phyloP scores from a whole-genome alignment of 148 eudicot species.

The Rheum nobile region DNA sequence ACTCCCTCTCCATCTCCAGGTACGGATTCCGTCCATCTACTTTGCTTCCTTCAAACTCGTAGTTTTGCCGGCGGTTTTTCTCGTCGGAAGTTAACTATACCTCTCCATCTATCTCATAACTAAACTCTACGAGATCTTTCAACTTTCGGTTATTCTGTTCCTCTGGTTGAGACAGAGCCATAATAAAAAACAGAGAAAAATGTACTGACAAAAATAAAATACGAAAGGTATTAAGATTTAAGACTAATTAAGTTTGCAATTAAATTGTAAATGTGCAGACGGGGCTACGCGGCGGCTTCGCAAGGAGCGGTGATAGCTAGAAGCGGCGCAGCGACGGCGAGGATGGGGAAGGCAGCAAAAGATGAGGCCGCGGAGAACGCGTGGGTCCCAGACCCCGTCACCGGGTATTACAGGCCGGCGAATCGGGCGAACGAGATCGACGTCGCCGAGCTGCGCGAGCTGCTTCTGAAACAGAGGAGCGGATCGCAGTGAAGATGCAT shows the following conservation, averaged over 20 bases:
- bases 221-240: no score
- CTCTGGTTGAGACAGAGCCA: no score
- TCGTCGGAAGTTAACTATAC: no score
- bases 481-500: slow-evolving; percentile 18
- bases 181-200: no score
- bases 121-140: background rate
- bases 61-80: no score
- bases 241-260: no score
- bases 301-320: slow-evolving; percentile 11
- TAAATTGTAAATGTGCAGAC: slow-evolving; percentile 18
- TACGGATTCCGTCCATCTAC: slow-evolving; percentile 5
- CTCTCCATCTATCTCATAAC: no score
- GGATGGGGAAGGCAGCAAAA: slow-evolving; percentile 20
- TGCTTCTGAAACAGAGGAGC: slow-evolving; percentile 42
- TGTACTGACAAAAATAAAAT: no score
- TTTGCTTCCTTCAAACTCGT: background rate
- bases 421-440: slow-evolving; percentile 38
- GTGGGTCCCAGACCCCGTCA: slow-evolving; percentile 82
- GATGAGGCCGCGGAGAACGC: slow-evolving; percentile 25
- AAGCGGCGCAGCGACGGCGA: background rate
- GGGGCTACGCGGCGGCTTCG: slow-evolving; percentile 48
- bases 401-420: slow-evolving; percentile 75
- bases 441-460: slow-evolving; percentile 50
- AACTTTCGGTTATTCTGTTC: no score
- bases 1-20: slow-evolving; percentile 37